Percentiles rank a stretch among this genome's conserved stretches.
phyloP scores from a whole-genome alignment of 2,329 filamentous ascomycete genomes.

The Penicillium glabrum region DNA sequence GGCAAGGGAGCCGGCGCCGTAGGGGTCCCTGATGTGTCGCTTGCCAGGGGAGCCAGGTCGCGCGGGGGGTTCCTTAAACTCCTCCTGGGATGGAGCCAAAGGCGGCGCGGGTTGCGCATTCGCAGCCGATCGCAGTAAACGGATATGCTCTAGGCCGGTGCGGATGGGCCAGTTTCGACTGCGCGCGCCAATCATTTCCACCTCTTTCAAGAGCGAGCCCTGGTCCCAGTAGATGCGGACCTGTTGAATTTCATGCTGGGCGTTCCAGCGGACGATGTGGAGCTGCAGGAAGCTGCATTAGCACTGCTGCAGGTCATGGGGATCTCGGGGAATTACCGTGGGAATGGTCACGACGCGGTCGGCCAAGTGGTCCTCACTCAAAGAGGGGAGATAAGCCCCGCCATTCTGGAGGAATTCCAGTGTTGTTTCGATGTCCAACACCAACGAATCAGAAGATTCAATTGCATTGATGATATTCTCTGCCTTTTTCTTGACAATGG shows the following conservation, averaged over 20 bases:
- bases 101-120: slow-evolving; percentile 24
- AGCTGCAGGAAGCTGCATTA: slow-evolving; percentile 52
- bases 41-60: slow-evolving; percentile 38
- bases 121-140: slow-evolving; percentile 64
- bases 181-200: slow-evolving; percentile 88
- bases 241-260: slow-evolving; percentile 74
- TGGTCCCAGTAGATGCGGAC: slow-evolving; percentile 96
- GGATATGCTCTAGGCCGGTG: slow-evolving; percentile 80
- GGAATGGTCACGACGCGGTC: slow-evolving; percentile 77
- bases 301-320: slow-evolving; percentile 4
- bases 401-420: slow-evolving; percentile 80
- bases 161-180: slow-evolving; percentile 94
- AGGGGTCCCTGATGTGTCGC: slow-evolving; percentile 44
- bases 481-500: slow-evolving; percentile 78
- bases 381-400: slow-evolving; percentile 79
- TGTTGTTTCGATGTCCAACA: slow-evolving; percentile 76
- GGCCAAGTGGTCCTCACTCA: slow-evolving; percentile 92
- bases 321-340: slow-evolving; percentile 60
- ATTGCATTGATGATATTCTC: slow-evolving; percentile 74
- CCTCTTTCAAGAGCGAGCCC: slow-evolving; percentile 83
- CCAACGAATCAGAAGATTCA: slow-evolving; percentile 68
- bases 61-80: slow-evolving; percentile 9
- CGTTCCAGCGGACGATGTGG: slow-evolving; percentile 85
- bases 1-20: slow-evolving; percentile 62
- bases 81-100: slow-evolving; percentile 17